Percentiles rank a stretch among this genome's conserved stretches.
Evolutionary conservation across 108 stramenopile genomes (phyloP).

Genomic region (Cyclotella baltica): DNA sequence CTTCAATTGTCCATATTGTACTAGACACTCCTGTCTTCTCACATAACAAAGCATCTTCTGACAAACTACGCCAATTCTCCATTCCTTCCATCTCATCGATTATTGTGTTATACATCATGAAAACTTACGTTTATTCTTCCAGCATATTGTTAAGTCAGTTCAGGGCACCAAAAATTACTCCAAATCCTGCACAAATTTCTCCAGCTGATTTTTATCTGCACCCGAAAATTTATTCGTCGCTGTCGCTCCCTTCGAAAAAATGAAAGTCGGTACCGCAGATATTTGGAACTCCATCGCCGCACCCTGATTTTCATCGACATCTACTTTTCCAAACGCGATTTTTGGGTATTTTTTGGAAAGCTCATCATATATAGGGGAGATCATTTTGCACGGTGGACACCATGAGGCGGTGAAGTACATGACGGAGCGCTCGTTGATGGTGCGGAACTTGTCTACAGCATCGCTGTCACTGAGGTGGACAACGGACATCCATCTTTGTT

Average conservation of each 20-base stretch:
- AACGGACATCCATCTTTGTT: constrained; percentile 71
- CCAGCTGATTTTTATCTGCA: constrained; percentile 67
- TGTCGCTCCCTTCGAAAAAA: constrained; percentile 66
- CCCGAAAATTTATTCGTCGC: constrained; percentile 69
- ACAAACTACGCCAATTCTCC: too few species aligned
- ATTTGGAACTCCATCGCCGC: constrained; percentile 76
- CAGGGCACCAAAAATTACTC: too few species aligned
- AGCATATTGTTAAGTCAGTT: too few species aligned
- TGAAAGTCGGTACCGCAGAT: constrained; percentile 78
- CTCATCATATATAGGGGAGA: constrained; percentile 72
- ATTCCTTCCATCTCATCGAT: too few species aligned
- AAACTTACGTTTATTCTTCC: too few species aligned
- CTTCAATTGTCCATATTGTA: too few species aligned
- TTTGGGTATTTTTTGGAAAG: constrained; percentile 68
- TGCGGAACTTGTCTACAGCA: constrained; percentile 75
- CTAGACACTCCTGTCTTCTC: too few species aligned
- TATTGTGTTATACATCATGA: too few species aligned
- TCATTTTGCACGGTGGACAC: constrained; percentile 78
- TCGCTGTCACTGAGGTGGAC: constrained; percentile 63
- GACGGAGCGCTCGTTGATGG: constrained; percentile 68
- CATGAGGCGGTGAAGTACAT: constrained; percentile 83
- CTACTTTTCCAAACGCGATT: constrained; percentile 83
- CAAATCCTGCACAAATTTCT: constrained; percentile 52
- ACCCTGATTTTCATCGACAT: constrained; percentile 79
- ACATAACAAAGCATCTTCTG: too few species aligned